Percentiles rank a stretch among this genome's conserved stretches.
These are phyloP conservation scores for Tanacetum coccineum DNA, from an alignment of 129 eudicot genomes.

Conservation along the genomic window DNA sequence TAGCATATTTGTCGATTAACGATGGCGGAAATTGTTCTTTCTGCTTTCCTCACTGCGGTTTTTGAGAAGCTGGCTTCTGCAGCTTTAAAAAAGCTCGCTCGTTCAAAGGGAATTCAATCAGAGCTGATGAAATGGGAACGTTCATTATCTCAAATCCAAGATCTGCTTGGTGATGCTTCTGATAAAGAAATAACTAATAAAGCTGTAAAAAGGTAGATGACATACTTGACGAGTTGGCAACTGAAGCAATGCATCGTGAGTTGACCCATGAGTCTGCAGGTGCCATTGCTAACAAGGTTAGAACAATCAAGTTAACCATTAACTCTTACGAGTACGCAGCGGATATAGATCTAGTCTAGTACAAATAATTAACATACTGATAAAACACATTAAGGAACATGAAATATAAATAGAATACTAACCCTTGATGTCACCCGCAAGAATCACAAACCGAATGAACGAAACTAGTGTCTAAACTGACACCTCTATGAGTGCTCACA, in stretches of 20 bases:
- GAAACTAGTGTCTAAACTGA: no score
- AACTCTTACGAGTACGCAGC: no score
- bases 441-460: no score
- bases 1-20: not conserved
- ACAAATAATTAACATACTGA: no score
- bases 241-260: conserved; percentile 13
- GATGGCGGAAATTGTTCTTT: not conserved
- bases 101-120: not conserved
- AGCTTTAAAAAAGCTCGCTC: not conserved
- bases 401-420: no score
- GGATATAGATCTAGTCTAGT: no score
- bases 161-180: no score
- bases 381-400: no score
- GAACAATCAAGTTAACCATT: no score
- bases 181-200: no score
- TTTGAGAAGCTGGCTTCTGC: not conserved
- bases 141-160: not conserved
- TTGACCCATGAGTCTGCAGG: not conserved
- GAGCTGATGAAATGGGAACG: not conserved
- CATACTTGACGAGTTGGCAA: not conserved
- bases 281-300: not conserved
- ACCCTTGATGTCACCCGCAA: no score
- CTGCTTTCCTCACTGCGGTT: not conserved
- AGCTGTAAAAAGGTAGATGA: not conserved
- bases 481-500: no score